A percentile compares a stretch with the other conserved stretches of the same genome.
These are phyloP conservation scores for Ballota nigra DNA, from an alignment of 257 asterid species.

Conservation along the genomic window DNA sequence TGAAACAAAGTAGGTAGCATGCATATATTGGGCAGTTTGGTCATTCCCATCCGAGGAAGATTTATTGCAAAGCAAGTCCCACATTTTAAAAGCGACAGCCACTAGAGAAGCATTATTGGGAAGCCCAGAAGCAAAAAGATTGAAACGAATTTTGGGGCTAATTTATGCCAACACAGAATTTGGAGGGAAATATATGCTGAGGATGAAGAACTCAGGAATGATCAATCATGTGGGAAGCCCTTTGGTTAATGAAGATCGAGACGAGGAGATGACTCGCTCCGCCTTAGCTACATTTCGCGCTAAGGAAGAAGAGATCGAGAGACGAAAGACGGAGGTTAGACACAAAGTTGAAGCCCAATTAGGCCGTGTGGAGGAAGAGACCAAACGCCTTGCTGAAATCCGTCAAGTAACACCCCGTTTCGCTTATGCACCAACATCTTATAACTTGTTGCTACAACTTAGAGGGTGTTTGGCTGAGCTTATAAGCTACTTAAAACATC, in stretches of 20 bases:
- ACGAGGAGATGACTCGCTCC: constrained; percentile 74
- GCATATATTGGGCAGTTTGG: too few species aligned
- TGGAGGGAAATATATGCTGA: constrained; percentile 38
- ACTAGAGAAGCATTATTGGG: constrained; percentile 14
- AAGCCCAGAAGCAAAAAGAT: constrained; percentile 17
- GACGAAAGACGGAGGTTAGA: constrained; percentile 53
- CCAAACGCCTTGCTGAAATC: constrained; percentile 70
- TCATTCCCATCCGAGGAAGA: constrained; percentile 24
- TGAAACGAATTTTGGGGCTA: background rate
- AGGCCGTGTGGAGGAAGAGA: constrained; percentile 85
- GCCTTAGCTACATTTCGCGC: constrained; percentile 71
- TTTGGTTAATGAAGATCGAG: constrained; percentile 50
- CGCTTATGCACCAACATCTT: too few species aligned
- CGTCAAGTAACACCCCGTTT: too few species aligned
- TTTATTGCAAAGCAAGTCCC: constrained; percentile 42
- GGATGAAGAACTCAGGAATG: constrained; percentile 51
- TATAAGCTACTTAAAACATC: too few species aligned
- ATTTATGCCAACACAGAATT: constrained; percentile 40
- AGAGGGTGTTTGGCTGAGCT: too few species aligned
- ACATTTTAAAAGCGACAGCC: constrained; percentile 40
- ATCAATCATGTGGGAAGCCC: constrained; percentile 49
- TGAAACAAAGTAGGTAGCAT: too few species aligned
- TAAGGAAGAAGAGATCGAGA: constrained; percentile 87
- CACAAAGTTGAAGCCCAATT: constrained; percentile 69
- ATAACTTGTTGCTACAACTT: too few species aligned